Evolutionary conservation across 208 protist species (phyloP), one percentile per base, ranked within the genome.

Genomic region (Leishmania guyanensis): DNA sequence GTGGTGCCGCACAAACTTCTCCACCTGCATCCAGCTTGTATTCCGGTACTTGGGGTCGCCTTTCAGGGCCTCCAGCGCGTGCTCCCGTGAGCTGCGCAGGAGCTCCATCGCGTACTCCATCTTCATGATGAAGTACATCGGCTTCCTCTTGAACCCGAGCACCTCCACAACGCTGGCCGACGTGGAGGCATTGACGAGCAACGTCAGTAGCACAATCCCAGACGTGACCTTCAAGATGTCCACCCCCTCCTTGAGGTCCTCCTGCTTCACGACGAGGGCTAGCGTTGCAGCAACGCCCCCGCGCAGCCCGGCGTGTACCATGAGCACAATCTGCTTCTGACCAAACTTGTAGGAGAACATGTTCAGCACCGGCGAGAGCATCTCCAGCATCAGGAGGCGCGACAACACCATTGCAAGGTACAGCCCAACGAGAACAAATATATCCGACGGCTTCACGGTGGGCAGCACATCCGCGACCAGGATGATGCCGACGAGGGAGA

Each of bases 401-500:
- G 91, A 84, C 26, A 91, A 36, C 29, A 93, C 73, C 86, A 97
- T 91, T 53, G 84, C 87, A 29, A 90, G 22, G 84, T 98, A 98
- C 68, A 96, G 62, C 53, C 87, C 73, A 0, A 91, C 20, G 54
- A 97, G 87, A 22, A 93, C 80, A 39, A 91, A 72, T 22, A 96
- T 54, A 78, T 97, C 94, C 26, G 77, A 66, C 26, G 86, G 17
- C 58, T 80, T 78, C 54, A 96, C 10, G 50, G 90, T 92, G 22
- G 86, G 86, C 54, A 95, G 77, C 22, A 92, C 90, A 75, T 95
- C 87, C 5, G 81, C 90, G 43, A 95, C 92, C 64, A 98, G 86
- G 75, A 97, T 96, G 53, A 97, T 84, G 65, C 95, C 95, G 8
- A 96, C 91, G 26, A 98, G 86, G 9, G 89, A 92, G 88, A 98